Percentiles rank a stretch among this genome's conserved stretches.
Conservation (phyloP, 2,329 filamentous ascomycete genomes). For the Neofusicoccum kwambonambiense region DNA sequence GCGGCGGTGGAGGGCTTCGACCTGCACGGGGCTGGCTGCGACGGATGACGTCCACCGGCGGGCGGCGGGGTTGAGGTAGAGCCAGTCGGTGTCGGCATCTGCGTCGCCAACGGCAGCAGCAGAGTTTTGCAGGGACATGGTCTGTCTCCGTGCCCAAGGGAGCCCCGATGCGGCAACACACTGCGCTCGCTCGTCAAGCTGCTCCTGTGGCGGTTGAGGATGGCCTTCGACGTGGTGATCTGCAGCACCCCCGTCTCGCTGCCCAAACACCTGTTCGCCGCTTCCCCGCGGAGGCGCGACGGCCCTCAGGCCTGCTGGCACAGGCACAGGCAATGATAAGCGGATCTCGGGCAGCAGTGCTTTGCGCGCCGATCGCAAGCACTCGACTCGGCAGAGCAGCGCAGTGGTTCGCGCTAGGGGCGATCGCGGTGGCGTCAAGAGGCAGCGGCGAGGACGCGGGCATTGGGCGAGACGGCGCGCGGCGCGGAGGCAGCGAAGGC, state of each 20-base stretch:
- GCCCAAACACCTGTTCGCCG: conserved; percentile 5
- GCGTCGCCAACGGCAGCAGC: not conserved
- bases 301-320: not conserved
- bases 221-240: not conserved
- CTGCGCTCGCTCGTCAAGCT: not conserved
- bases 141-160: not conserved
- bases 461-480: not conserved
- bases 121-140: not conserved
- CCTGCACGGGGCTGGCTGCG: conserved; percentile 4
- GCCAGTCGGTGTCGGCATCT: not conserved
- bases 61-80: conserved; percentile 32
- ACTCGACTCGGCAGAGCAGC: conserved; percentile 2
- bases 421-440: conserved; percentile 5
- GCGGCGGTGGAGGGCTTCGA: conserved; percentile 53
- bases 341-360: conserved; percentile 10
- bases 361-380: not conserved
- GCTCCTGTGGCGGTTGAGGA: no score
- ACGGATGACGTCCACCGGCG: conserved; percentile 22
- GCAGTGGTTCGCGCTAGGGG: conserved; percentile 13
- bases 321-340: not conserved
- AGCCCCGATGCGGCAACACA: not conserved
- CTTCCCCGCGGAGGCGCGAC: not conserved
- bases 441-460: not conserved
- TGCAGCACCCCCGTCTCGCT: not conserved
- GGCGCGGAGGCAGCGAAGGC: not conserved